Evolutionary conservation across 2,329 filamentous ascomycete species (phyloP), one percentile per base, ranked within the genome.

Genomic region (Curvularia verruculosa): DNA sequence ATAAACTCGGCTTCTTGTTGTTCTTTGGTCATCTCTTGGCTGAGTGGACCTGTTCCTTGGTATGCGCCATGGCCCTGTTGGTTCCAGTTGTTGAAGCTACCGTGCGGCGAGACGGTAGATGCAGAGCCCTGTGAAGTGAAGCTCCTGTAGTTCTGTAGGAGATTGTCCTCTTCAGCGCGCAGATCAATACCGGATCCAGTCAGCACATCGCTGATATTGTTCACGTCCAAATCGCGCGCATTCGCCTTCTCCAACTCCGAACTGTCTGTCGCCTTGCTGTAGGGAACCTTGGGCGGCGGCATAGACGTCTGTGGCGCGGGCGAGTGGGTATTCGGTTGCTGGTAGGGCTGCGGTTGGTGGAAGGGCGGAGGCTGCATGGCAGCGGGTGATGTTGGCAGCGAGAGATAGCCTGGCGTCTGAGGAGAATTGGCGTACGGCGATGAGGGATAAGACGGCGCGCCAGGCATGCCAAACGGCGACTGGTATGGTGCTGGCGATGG

Each of bases 161-260:
- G 82, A 64, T 87, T 90, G 66, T 92, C 90, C 70, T 96, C 91
- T 75, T 96, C 93, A 63, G 92, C 92, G 56, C 89, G 87, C 45
- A 96, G 78, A 79, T 96, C 91, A 61, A 97, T 92, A 48, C 92
- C 92, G 15, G 92, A 94, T 18, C 90, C 91, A 18, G 89, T 88
- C 52, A 96, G 78, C 49, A 92, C 90, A 78, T 97, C 93, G 63
- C 89, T 91, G 44, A 93, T 84, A 68, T 96, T 91, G 67, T 93
- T 91, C 12, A 81, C 77, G 46, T 81, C 79, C 24, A 84, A 82
- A 41, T 86, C 84, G 63, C 82, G 82, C 55, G 71, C 66, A 58
- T 89, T 89, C 18, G 82, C 81, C 56, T 81, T 81, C 47, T 81
- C 79, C 53, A 81, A 53, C 73, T 76, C 85, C 77, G 61, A 59